Base-by-base conservation (phyloP, 352 stramenopile genomes). In the Globisporangium acanthophoron region DNA sequence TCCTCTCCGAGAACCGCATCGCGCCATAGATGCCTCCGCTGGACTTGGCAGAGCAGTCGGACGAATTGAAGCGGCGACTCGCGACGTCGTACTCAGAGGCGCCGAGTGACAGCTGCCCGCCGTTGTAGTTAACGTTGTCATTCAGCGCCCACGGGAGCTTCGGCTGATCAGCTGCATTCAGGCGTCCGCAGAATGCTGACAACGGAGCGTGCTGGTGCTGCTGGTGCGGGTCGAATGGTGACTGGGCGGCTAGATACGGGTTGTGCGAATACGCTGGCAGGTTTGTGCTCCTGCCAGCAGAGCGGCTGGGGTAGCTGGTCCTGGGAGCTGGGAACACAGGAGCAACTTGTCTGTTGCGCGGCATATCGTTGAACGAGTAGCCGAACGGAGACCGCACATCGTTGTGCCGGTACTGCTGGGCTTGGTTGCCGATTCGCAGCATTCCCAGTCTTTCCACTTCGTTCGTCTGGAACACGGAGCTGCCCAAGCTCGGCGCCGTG, bases 361-460 rank as follows among this genome's bases (percentile, higher is more conserved):
- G 45, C 39, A 40, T 29, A 3, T 56, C 52, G 16, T 20, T 52
- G 33, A 65, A 56, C 7, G 40, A 44, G 46, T 52, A 65, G 40
- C 40, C 49, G 13, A 43, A 51, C 8, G 39, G 6, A 29, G 35
- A 4, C 16, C 21, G 29, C 16, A 31, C 24, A 5, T 3, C 16
- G 8, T 33, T 46, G n/a, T 50, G 27, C 2, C 43, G 45, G 6
- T 40, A 47, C n/a, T 48, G 41, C 15, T 39, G 52, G 18, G 27
- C 5, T 29, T 56, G 52, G 18, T 48, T 51, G 9, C 39, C 59
- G 37, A 65, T 59, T 13, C 59, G 35, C 52, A 60, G 15, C n/a
- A 39, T 44, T 12, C 40, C 52, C 37, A 65, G 56, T 3, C 44
- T 24, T 15, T 56, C 46, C 31, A 45, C 21, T 44, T 46, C 47